Evolutionary conservation across 768 basidiomycete genomes (phyloP).

Genomic region (Kwoniella bestiolae): DNA sequence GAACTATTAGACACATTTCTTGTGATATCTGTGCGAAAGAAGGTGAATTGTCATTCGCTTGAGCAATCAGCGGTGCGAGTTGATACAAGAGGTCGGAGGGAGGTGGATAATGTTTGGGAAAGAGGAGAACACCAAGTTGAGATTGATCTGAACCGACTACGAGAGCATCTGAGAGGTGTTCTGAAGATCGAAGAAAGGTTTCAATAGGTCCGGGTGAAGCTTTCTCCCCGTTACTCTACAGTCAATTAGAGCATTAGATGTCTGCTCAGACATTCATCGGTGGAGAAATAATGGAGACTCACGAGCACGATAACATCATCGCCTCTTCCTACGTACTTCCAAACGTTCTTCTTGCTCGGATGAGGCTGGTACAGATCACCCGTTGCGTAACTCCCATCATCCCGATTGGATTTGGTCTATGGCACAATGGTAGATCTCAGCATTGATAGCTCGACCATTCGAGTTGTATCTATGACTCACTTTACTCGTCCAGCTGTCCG

Average conservation of each 20-base stretch:
- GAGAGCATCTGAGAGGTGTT: conserved; percentile 62
- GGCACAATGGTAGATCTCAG: background rate
- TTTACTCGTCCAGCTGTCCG: conserved; percentile 63
- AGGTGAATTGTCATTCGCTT: conserved; percentile 49
- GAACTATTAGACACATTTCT: conserved; percentile 51
- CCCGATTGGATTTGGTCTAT: conserved; percentile 59
- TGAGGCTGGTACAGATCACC: conserved; percentile 65
- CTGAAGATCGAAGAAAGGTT: conserved; percentile 60
- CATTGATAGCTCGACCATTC: no score
- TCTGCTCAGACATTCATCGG: background rate
- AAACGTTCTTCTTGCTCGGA: conserved; percentile 58
- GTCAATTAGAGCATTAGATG: no score
- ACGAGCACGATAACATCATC: conserved; percentile 64
- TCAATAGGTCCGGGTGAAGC: conserved; percentile 65
- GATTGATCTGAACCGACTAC: conserved; percentile 63
- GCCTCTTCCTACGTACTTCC: conserved; percentile 62
- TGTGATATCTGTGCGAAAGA: conserved; percentile 49
- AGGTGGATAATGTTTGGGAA: conserved; percentile 46
- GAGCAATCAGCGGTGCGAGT: conserved; percentile 12
- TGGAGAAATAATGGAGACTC: conserved; percentile 7
- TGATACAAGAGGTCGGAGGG: conserved; percentile 3
- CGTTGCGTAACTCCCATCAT: conserved; percentile 64
- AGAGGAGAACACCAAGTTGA: conserved; percentile 63
- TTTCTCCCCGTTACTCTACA: conserved; percentile 62
- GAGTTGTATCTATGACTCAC: conserved; percentile 54